Conservation (phyloP, 768 basidiomycete genomes). For the Mycena rebaudengoi region DNA sequence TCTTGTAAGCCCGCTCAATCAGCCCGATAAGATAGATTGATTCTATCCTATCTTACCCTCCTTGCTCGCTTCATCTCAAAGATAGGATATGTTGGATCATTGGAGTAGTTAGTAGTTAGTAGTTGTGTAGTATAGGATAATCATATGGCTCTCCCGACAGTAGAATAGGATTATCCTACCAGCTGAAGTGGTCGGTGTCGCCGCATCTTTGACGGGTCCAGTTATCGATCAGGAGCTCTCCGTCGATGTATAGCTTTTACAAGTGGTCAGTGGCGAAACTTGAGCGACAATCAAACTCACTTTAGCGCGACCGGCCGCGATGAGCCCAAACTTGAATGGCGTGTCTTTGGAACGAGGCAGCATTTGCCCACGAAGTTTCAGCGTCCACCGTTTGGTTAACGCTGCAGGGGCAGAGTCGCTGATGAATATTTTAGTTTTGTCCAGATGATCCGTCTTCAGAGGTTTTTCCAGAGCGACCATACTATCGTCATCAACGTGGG, state of each 20-base stretch:
- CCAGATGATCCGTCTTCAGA: slow-evolving; percentile 52
- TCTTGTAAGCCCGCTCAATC: too few species aligned
- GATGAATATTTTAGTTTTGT: slow-evolving; percentile 75
- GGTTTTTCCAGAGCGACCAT: slow-evolving; percentile 54
- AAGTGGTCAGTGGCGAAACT: neutral
- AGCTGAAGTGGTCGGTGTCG: too few species aligned
- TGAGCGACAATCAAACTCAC: slow-evolving; percentile 41
- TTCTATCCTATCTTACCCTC: too few species aligned
- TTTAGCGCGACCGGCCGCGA: slow-evolving; percentile 73
- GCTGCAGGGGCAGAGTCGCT: slow-evolving; percentile 61
- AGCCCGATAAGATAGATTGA: too few species aligned
- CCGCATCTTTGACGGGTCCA: slow-evolving; percentile 81
- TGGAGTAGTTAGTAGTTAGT: too few species aligned
- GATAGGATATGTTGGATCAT: too few species aligned
- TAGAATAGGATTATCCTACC: too few species aligned
- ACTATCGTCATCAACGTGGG: slow-evolving; percentile 65
- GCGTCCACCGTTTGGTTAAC: slow-evolving; percentile 70
- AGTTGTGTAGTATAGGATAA: too few species aligned
- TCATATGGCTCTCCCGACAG: too few species aligned
- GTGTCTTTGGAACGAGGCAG: slow-evolving; percentile 63
- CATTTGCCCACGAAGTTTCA: slow-evolving; percentile 67
- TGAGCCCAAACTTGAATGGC: slow-evolving; percentile 76
- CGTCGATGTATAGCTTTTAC: slow-evolving; percentile 69
- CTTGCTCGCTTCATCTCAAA: too few species aligned
- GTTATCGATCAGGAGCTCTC: slow-evolving; percentile 80